phyloP scores from a whole-genome alignment of 768 basidiomycete genomes.

The Mycena capillaripes region DNA sequence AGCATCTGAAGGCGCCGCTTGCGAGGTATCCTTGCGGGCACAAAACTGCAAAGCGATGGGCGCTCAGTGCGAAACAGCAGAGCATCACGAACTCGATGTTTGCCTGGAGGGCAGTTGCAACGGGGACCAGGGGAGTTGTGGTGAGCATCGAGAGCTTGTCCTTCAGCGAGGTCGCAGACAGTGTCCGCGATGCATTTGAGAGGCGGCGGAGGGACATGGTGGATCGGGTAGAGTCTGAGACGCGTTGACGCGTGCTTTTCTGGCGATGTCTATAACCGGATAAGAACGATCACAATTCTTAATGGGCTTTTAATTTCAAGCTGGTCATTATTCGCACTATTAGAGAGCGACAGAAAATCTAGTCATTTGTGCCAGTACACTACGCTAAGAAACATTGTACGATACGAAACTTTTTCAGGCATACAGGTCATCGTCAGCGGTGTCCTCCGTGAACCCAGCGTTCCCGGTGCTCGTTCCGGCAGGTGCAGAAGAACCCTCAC shows the following conservation, averaged over 20 bases:
- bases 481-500: conserved; percentile 54
- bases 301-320: background rate
- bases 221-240: conserved; percentile 18
- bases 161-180: conserved; percentile 75
- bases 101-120: conserved; percentile 72
- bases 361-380: too few species aligned
- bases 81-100: conserved; percentile 75
- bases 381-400: background rate
- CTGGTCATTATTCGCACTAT: background rate
- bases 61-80: background rate
- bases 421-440: conserved; percentile 92
- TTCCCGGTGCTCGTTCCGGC: conserved; percentile 67
- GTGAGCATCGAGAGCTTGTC: conserved; percentile 73
- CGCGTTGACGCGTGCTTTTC: conserved; percentile 33
- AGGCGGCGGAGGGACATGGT: conserved; percentile 45
- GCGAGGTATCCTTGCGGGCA: conserved; percentile 87
- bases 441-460: conserved; percentile 86
- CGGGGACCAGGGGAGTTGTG: conserved; percentile 70
- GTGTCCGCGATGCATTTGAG: conserved; percentile 58
- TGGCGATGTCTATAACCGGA: background rate
- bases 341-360: background rate
- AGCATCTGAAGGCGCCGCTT: conserved; percentile 91
- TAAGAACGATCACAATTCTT: background rate
- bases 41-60: conserved; percentile 67
- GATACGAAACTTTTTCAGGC: conserved; percentile 62